phyloP scores from a whole-genome alignment of 257 asterid species.

The Jasminum sambac region DNA sequence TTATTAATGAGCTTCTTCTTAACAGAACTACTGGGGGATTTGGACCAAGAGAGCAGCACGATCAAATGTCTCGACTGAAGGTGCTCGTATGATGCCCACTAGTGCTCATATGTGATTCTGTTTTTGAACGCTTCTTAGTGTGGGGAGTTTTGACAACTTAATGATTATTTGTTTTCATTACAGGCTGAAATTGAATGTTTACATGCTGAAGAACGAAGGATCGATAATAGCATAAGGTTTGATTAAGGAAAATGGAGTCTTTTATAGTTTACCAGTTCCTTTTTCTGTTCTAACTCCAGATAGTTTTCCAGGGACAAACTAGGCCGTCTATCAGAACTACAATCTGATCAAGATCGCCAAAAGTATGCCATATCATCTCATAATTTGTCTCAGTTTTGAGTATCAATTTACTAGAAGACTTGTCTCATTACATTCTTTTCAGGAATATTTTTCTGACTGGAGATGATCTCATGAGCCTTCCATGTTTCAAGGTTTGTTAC shows the following conservation, averaged over 20 bases:
- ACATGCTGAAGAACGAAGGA: conserved; percentile 50
- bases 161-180: conserved; percentile 17
- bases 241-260: conserved; percentile 11
- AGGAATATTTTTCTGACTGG: conserved; percentile 69
- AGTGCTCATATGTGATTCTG: conserved; percentile 15
- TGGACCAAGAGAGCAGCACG: conserved; percentile 39
- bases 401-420: conserved; percentile 24
- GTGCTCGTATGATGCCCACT: conserved; percentile 33
- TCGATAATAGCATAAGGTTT: conserved; percentile 75
- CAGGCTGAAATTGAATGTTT: conserved; percentile 64
- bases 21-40: conserved; percentile 51
- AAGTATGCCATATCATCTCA: conserved; percentile 43
- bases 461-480: conserved; percentile 71
- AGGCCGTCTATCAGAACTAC: conserved; percentile 48
- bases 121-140: background rate
- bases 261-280: conserved; percentile 18
- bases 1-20: conserved; percentile 27
- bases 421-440: conserved; percentile 25
- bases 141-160: background rate
- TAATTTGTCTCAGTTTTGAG: conserved; percentile 6
- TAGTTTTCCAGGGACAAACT: conserved; percentile 60
- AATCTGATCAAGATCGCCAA: conserved; percentile 43
- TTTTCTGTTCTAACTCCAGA: conserved; percentile 27
- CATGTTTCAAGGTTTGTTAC: conserved; percentile 53
- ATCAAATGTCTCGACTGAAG: conserved; percentile 50